Percentiles rank a stretch among this genome's conserved stretches.
Evolutionary conservation across 2,329 filamentous ascomycete genomes (phyloP).

Genomic region (Botrytis tulipae): DNA sequence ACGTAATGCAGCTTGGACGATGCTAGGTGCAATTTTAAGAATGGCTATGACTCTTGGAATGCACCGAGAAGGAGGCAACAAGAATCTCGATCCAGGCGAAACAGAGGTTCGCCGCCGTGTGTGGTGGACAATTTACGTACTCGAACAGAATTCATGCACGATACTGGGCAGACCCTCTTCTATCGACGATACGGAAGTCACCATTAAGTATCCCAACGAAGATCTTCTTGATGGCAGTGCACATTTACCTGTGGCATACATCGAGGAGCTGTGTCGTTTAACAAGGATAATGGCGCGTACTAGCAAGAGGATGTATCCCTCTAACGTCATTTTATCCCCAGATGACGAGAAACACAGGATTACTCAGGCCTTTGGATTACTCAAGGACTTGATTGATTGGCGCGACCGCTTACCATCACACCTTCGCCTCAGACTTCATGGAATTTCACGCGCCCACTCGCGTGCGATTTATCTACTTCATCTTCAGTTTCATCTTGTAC

Average conservation of each 20-base stretch:
- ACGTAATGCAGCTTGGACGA: slow-evolving; percentile 43
- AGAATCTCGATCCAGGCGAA: slow-evolving; percentile 39
- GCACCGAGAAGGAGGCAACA: slow-evolving; percentile 44
- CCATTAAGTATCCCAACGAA: slow-evolving; percentile 35
- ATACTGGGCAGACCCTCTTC: slow-evolving; percentile 36
- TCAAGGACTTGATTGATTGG: slow-evolving; percentile 34
- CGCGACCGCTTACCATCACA: slow-evolving; percentile 31
- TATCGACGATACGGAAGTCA: slow-evolving; percentile 37
- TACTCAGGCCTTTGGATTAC: slow-evolving; percentile 28
- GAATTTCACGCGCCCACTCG: slow-evolving; percentile 27
- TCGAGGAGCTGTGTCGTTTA: slow-evolving; percentile 33
- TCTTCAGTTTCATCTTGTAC: slow-evolving; percentile 35
- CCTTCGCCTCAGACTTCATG: slow-evolving; percentile 30
- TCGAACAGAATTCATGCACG: slow-evolving; percentile 37
- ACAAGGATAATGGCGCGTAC: slow-evolving; percentile 32
- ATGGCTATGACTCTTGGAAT: slow-evolving; percentile 46
- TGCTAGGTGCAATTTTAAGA: slow-evolving; percentile 43
- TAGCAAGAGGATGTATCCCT: slow-evolving; percentile 35
- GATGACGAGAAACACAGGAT: slow-evolving; percentile 29
- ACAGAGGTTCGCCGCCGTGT: slow-evolving; percentile 35
- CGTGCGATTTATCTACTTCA: slow-evolving; percentile 35
- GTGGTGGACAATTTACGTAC: slow-evolving; percentile 37
- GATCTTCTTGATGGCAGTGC: slow-evolving; percentile 32
- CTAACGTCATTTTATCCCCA: slow-evolving; percentile 26
- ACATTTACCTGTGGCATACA: slow-evolving; percentile 32